Evolutionary conservation across 331 rosid species (phyloP).

Genomic region (Prunus yedoensis): DNA sequence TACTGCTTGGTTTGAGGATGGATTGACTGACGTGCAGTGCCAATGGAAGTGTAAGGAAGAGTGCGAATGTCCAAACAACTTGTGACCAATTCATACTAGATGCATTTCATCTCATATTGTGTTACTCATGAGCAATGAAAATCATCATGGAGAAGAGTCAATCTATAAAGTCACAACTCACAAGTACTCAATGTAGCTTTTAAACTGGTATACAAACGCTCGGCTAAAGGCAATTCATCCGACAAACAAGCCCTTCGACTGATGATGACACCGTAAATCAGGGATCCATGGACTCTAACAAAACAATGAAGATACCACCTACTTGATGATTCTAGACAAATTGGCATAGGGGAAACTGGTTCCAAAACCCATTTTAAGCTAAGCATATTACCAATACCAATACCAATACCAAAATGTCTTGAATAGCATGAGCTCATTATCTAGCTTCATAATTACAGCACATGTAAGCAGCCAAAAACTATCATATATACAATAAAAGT

Average conservation of each 20-base stretch:
- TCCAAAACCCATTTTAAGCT: neutral
- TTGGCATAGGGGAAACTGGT: neutral
- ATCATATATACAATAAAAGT: neutral
- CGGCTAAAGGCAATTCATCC: neutral
- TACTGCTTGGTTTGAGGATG: neutral
- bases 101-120: neutral
- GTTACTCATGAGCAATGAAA: neutral
- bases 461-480: neutral
- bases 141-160: neutral
- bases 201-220: neutral
- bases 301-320: neutral
- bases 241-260: neutral
- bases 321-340: neutral
- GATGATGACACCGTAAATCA: neutral
- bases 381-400: neutral
- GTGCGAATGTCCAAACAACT: no score
- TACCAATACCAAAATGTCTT: neutral
- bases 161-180: neutral
- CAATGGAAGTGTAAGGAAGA: neutral
- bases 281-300: neutral
- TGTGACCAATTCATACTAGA: neutral
- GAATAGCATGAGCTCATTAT: neutral
- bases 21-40: neutral
- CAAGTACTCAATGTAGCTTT: no score
- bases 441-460: neutral